Base-by-base conservation (phyloP, 129 eudicot species). In the Glebionis coronaria region DNA sequence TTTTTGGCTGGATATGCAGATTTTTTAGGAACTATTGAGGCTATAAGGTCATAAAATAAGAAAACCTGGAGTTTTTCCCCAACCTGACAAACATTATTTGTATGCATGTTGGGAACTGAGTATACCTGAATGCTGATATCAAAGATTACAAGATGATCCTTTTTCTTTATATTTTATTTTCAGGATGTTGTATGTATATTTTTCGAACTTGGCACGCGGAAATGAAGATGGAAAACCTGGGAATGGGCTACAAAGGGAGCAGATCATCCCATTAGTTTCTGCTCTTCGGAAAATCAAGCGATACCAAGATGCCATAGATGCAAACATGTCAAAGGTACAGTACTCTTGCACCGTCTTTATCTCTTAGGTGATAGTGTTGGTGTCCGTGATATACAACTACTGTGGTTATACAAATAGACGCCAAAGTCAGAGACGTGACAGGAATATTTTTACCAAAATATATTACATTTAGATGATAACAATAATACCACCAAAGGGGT, bases 161-260 rank as follows among this genome's bases (percentile, higher is more conserved):
- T 16, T 25, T 29, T 52, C 5, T 9, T 65, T 12, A 56, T 56
- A 31, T 52, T 35, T 9, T 35, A 35, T 62, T 40, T 61, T 27
- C 82, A 91, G 98, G 88, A 74, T 82, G 58, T 79, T 88, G 76
- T 72, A 88, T 68, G 45, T 80, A 6, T 85, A 77, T 78, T 86
- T 91, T 44, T 83, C 96, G 25, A 85, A 77, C 87, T 77, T 91
- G 71, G 73, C 79, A 72, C 82, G 40, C 57, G 95, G 87, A 71
- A 85, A 81, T 13, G 94, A 82, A 71, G 95, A 85, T 61, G 88
- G 78, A 21, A 79, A 83, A 68, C 61, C 85, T 25, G 94, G 85
- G 77, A 78, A 74, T 65, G 68, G 73, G 59, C 61, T 67, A 49
- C 71, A 75, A 66, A 78, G 70, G 80, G 97, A 84, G 62, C 95